Evolutionary conservation across 2,329 filamentous ascomycete genomes (phyloP), one percentile per base, ranked within the genome.

Genomic region (Pseudogymnoascus sp.): DNA sequence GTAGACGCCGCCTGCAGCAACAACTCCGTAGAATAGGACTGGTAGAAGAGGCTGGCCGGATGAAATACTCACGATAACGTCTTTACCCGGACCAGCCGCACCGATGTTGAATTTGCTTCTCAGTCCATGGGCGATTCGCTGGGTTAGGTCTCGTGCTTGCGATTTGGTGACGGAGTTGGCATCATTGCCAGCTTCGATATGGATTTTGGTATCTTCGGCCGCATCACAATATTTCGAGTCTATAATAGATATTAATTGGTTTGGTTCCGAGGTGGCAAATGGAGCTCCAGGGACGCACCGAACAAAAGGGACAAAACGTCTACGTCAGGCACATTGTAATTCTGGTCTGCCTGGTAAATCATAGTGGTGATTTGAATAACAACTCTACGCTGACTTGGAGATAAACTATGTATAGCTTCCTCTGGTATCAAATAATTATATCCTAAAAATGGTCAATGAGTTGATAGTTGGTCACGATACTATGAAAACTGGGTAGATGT

Each of bases 1-100:
- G 76, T 93, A 93, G 62, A 93, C 78, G 1, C 88, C 89, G 3
- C 89, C 89, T 0, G 90, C 88, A 83, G 91, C 91, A 62, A 91
- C 79, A 19, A 89, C 80, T 15, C 90, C 90, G 74, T 91, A 79
- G 63, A 93, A 84, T 1, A 90, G 78, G 0, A 84, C 78, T 0
- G 90, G 87, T 71, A 86, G 75, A 5, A 84, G 75, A 53, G 79
- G 79, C 67, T 86, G 81, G 1, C 85, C 84, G 0, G 80, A 79
- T 0, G 81, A 83, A 31, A 86, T 79, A n/a, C 80, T 77, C 3
- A 84, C 80, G 11, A 86, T 80, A 4, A 86, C 79, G 67, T 85
- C 81, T 62, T 77, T 76, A 31, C 75, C 78, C 0, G 78, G 75
- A 0, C 82, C 82, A 7, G 75, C 62, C 1, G 70, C 71, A 11